These are phyloP conservation scores for Penicillium sp. DNA, from an alignment of 2,329 filamentous ascomycete genomes.

Conservation along the genomic window DNA sequence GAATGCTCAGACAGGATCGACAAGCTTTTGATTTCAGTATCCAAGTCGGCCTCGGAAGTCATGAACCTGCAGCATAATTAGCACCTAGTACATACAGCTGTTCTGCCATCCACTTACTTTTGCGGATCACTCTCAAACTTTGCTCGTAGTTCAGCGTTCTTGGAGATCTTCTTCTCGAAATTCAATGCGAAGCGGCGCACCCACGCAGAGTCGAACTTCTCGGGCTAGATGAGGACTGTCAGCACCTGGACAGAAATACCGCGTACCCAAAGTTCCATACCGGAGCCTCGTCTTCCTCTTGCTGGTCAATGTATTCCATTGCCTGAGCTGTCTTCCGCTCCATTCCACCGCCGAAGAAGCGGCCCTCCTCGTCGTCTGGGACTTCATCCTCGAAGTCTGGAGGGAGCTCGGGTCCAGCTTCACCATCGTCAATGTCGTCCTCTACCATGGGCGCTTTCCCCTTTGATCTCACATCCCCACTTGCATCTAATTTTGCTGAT, in stretches of 20 bases:
- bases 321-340: conserved; percentile 76
- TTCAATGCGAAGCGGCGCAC: conserved; percentile 74
- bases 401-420: conserved; percentile 56
- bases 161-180: conserved; percentile 87
- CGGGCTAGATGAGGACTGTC: conserved; percentile 46
- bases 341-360: conserved; percentile 93
- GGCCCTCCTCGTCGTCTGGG: conserved; percentile 81
- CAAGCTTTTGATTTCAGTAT: conserved; percentile 80
- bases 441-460: conserved; percentile 48
- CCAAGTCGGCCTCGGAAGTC: conserved; percentile 81
- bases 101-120: conserved; percentile 52
- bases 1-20: conserved; percentile 86
- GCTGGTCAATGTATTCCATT: conserved; percentile 80
- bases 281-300: conserved; percentile 55
- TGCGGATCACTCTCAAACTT: conserved; percentile 77
- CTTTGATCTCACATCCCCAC: conserved; percentile 52
- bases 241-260: conserved; percentile 18
- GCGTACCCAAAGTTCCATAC: conserved; percentile 27
- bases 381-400: conserved; percentile 59
- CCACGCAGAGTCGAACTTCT: conserved; percentile 83
- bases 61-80: conserved; percentile 58
- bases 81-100: conserved; percentile 3
- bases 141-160: conserved; percentile 84
- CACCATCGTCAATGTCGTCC: conserved; percentile 48
- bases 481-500: conserved; percentile 54